These are phyloP conservation scores for Tagetes erecta DNA, from an alignment of 129 eudicot genomes.

Conservation along the genomic window DNA sequence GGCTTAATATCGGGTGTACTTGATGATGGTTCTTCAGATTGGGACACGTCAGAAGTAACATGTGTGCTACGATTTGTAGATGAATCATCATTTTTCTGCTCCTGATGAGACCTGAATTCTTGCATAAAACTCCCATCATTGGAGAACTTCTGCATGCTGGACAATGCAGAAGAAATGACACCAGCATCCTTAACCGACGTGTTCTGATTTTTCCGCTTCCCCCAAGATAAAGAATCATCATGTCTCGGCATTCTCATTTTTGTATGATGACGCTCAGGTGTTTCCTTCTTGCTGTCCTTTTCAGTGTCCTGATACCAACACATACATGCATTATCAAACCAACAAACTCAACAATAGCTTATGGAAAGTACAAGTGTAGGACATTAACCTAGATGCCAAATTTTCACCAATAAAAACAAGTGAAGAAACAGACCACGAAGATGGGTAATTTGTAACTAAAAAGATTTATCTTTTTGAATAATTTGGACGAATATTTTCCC, in stretches of 20 bases:
- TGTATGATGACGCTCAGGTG: slow-evolving; percentile 8
- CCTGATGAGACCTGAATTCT: slow-evolving; percentile 35
- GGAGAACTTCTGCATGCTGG: slow-evolving; percentile 72
- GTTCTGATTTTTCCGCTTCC: slow-evolving; percentile 55
- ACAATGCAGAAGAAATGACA: slow-evolving; percentile 71
- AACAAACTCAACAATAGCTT: slow-evolving; percentile 1
- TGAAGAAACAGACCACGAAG: slow-evolving; percentile 3
- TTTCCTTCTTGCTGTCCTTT: slow-evolving; percentile 40
- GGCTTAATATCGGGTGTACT: slow-evolving; percentile 37
- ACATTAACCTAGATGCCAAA: neutral
- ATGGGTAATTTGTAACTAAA: neutral
- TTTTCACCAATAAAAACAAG: slow-evolving; percentile 12
- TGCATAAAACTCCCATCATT: slow-evolving; percentile 75
- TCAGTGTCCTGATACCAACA: slow-evolving; percentile 38
- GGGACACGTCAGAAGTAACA: slow-evolving; percentile 28
- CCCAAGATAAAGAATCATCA: slow-evolving; percentile 88
- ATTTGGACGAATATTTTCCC: neutral
- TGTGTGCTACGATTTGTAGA: slow-evolving; percentile 23
- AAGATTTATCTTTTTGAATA: neutral
- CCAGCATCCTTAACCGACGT: slow-evolving; percentile 56
- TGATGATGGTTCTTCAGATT: slow-evolving; percentile 28
- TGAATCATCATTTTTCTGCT: slow-evolving; percentile 25
- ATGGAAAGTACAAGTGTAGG: neutral
- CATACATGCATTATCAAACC: slow-evolving; percentile 15
- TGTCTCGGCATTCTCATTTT: slow-evolving; percentile 74